phyloP scores from a whole-genome alignment of 2,329 filamentous ascomycete genomes.

The Bimuria novae-zelandiae region DNA sequence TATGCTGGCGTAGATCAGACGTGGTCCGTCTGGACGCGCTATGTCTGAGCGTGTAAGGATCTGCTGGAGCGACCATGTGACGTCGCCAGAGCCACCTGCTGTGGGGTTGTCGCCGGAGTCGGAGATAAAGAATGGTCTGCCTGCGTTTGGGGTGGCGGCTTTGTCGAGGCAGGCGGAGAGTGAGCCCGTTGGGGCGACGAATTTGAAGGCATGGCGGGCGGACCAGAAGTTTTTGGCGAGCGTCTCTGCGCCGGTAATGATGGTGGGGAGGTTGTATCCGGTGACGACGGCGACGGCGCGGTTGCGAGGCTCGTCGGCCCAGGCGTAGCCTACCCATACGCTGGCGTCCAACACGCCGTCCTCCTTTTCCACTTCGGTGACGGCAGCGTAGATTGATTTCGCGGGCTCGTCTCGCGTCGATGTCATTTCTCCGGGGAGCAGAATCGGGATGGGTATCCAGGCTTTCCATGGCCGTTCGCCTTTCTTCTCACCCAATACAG shows the following conservation, averaged over 20 bases:
- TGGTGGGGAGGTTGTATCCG: neutral
- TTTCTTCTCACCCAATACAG: neutral
- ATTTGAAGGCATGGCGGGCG: neutral
- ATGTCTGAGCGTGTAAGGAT: slow-evolving; percentile 6
- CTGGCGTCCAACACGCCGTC: neutral
- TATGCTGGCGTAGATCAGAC: slow-evolving; percentile 8
- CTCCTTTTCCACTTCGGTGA: neutral
- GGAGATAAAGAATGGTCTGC: slow-evolving; percentile 7
- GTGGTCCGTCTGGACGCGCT: neutral
- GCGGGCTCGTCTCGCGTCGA: slow-evolving; percentile 6
- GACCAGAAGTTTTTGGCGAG: slow-evolving; percentile 1
- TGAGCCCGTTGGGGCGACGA: slow-evolving; percentile 3
- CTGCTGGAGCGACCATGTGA: slow-evolving; percentile 4
- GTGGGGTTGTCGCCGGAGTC: slow-evolving; percentile 10
- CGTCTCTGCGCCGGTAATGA: neutral
- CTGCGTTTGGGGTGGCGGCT: neutral
- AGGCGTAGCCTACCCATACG: slow-evolving; percentile 9
- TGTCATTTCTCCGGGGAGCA: slow-evolving; percentile 4
- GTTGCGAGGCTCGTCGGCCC: slow-evolving; percentile 6
- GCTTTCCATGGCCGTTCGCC: neutral
- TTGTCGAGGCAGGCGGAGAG: neutral
- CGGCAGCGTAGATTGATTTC: neutral
- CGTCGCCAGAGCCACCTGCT: slow-evolving; percentile 9
- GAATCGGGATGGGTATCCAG: slow-evolving; percentile 8
- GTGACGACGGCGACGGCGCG: slow-evolving; percentile 3